Evolutionary conservation across 2,329 filamentous ascomycete species (phyloP).

Genomic region (Penicillium sp.): DNA sequence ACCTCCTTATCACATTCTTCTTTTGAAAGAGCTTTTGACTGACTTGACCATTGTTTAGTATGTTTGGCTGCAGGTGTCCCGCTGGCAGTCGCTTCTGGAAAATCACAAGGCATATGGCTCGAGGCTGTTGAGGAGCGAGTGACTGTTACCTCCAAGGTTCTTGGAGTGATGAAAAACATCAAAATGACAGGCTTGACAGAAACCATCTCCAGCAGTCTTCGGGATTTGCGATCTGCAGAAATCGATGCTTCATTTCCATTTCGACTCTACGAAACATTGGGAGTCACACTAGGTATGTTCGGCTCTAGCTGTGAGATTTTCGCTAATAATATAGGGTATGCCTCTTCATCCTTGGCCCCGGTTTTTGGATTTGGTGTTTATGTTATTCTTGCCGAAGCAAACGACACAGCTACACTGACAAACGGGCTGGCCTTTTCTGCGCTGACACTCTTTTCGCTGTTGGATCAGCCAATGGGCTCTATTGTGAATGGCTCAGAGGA

Average conservation of each 20-base stretch:
- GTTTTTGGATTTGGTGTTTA: slow-evolving; percentile 20
- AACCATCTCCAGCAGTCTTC: slow-evolving; percentile 12
- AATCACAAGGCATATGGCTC: slow-evolving; percentile 19
- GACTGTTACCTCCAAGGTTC: slow-evolving; percentile 20
- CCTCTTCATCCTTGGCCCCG: slow-evolving; percentile 14
- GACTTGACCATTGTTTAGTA: neutral
- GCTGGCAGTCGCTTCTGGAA: slow-evolving; percentile 15
- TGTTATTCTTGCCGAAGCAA: slow-evolving; percentile 8
- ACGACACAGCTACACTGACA: slow-evolving; percentile 15
- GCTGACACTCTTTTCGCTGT: slow-evolving; percentile 19
- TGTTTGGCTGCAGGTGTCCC: slow-evolving; percentile 17
- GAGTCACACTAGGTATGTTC: slow-evolving; percentile 15
- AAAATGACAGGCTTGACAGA: slow-evolving; percentile 22
- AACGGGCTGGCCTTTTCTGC: slow-evolving; percentile 19
- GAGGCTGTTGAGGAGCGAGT: slow-evolving; percentile 20
- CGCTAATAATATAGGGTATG: slow-evolving; percentile 17
- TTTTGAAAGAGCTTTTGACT: neutral
- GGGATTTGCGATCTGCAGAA: slow-evolving; percentile 13
- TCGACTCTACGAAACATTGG: slow-evolving; percentile 14
- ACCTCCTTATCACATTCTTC: neutral
- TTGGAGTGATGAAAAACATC: slow-evolving; percentile 22
- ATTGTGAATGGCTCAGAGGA: slow-evolving; percentile 18
- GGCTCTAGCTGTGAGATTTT: neutral
- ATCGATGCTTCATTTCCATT: slow-evolving; percentile 14
- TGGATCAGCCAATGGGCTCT: slow-evolving; percentile 18